Conservation (phyloP, 495 filamentous ascomycete species). For the Parathielavia appendiculata region DNA sequence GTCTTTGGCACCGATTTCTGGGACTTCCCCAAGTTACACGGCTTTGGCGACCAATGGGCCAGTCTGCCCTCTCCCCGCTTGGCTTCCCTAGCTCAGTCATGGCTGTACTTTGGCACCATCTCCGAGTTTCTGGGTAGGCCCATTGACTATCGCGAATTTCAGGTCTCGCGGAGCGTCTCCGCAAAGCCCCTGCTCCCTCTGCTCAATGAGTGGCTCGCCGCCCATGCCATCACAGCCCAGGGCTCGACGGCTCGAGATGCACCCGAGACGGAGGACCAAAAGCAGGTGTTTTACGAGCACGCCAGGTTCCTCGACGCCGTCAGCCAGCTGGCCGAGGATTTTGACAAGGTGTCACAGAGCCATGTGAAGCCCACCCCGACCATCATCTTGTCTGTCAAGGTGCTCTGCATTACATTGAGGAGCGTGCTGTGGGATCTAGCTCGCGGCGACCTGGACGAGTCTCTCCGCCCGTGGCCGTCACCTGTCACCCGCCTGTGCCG, state of each 20-base stretch:
- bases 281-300: slow-evolving; percentile 18
- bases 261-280: slow-evolving; percentile 1
- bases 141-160: slow-evolving; percentile 22
- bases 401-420: slow-evolving; percentile 21
- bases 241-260: neutral
- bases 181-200: slow-evolving; percentile 18
- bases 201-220: slow-evolving; percentile 20
- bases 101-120: slow-evolving; percentile 27
- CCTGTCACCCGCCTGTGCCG: slow-evolving; percentile 10
- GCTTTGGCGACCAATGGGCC: slow-evolving; percentile 27
- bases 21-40: slow-evolving; percentile 26
- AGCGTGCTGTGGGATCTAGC: slow-evolving; percentile 19
- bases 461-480: slow-evolving; percentile 16
- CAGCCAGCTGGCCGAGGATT: slow-evolving; percentile 23
- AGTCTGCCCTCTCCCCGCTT: slow-evolving; percentile 23
- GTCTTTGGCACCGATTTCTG: slow-evolving; percentile 24
- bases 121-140: slow-evolving; percentile 27
- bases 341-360: slow-evolving; percentile 25
- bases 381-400: slow-evolving; percentile 26
- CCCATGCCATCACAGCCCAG: slow-evolving; percentile 2
- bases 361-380: slow-evolving; percentile 23
- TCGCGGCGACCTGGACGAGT: slow-evolving; percentile 13
- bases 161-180: slow-evolving; percentile 17
- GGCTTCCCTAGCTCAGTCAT: slow-evolving; percentile 25
- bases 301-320: slow-evolving; percentile 21